Conservation (phyloP, 1,139 yeast genomes). For the Geotrichum australiense region DNA sequence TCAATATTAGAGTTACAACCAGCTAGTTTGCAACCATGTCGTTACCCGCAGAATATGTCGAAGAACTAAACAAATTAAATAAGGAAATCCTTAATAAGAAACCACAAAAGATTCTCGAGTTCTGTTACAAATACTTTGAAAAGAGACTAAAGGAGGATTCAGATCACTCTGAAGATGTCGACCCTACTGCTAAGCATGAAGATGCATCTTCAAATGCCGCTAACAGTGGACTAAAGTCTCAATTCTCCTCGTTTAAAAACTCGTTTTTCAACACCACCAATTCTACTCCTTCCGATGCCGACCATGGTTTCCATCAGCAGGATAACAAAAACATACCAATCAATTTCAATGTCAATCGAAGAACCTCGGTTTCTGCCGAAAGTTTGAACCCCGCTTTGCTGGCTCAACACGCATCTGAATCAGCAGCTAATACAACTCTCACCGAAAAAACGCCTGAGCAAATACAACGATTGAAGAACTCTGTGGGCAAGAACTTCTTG, state of each 20-base stretch:
- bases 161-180: constrained; percentile 8
- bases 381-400: constrained; percentile 27
- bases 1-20: no score
- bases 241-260: constrained; percentile 3
- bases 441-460: constrained; percentile 44
- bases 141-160: constrained; percentile 37
- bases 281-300: constrained; percentile 22
- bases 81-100: constrained; percentile 54
- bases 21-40: no score
- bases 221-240: neutral
- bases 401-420: constrained; percentile 19
- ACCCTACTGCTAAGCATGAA: constrained; percentile 6
- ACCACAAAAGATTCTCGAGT: constrained; percentile 63
- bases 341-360: constrained; percentile 66
- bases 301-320: no score
- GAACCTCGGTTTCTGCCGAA: constrained; percentile 85
- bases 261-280: constrained; percentile 13
- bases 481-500: constrained; percentile 73
- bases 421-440: constrained; percentile 30
- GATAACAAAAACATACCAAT: constrained; percentile 18
- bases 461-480: constrained; percentile 56
- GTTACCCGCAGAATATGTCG: constrained; percentile 37
- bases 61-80: constrained; percentile 58
- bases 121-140: constrained; percentile 63
- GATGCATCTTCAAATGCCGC: neutral